A percentile compares a stretch with the other conserved stretches of the same genome.
These are phyloP conservation scores for Fusarium sp. DNA, from an alignment of 2,329 filamentous ascomycete species.

Conservation along the genomic window DNA sequence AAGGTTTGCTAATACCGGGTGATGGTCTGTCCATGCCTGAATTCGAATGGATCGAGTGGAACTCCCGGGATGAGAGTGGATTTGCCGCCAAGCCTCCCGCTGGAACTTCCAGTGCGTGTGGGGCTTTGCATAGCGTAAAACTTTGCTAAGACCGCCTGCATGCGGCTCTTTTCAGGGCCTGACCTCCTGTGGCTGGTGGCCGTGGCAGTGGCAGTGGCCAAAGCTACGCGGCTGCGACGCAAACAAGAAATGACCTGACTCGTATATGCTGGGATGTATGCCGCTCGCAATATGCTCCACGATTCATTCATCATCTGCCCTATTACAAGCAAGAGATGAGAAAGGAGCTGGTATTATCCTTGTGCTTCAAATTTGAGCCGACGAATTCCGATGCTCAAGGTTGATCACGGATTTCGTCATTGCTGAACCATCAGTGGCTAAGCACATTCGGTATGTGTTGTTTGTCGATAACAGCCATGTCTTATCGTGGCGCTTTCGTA, in stretches of 20 bases:
- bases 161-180: constrained; percentile 38
- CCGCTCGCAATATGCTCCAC: constrained; percentile 30
- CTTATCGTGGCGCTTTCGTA: constrained; percentile 26
- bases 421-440: constrained; percentile 6
- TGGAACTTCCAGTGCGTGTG: constrained; percentile 20
- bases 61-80: constrained; percentile 34
- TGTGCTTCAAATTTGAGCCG: constrained; percentile 21
- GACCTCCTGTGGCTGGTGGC: neutral
- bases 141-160: constrained; percentile 39
- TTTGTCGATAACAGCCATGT: constrained; percentile 18
- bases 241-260: constrained; percentile 15
- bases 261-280: constrained; percentile 25
- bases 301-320: constrained; percentile 20
- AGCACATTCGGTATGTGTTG: neutral
- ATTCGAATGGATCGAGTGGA: constrained; percentile 46
- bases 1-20: constrained; percentile 49
- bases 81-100: constrained; percentile 40
- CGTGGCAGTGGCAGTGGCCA: constrained; percentile 8
- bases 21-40: constrained; percentile 26
- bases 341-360: neutral
- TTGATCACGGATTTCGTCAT: constrained; percentile 31
- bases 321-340: constrained; percentile 3
- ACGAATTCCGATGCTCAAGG: constrained; percentile 22
- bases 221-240: neutral
- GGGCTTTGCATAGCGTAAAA: constrained; percentile 36